Evolutionary conservation across 257 asterid genomes (phyloP), one percentile per base, ranked within the genome.

Genomic region (Fraxinus quadrangulata): DNA sequence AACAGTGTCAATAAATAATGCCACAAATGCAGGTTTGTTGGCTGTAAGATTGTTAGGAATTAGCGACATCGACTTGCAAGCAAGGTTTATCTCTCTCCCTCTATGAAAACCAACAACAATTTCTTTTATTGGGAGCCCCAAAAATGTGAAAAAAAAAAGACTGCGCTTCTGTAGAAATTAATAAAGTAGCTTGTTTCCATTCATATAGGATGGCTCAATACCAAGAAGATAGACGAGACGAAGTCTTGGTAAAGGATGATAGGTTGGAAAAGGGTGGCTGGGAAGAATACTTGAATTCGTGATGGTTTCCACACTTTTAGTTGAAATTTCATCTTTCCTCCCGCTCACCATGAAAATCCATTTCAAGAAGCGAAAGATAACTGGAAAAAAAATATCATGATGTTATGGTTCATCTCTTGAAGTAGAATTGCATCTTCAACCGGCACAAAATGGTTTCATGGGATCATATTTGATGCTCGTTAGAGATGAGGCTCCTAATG

Each of bases 1-100:
- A 33, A 95, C 99, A 2, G 94, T 95, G 10, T 97, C 97, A 21
- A 90, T 95, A 85, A 93, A 93, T 80, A 93, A 91, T 24, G 97
- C 99, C 70, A 95, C 98, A 40, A 95, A 95, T 85, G 98, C 99
- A n/a, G 99, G 93, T 77, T 75, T 93, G 70, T 85, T 95, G 72
- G 99, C 99, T 72, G 90, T 93, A 79, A 87, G 96, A 84, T 75
- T 93, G 78, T 82, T 95, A 75, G 99, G 99, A 72, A 85, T 89
- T 61, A 87, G 92, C 68, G 99, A 95, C 81, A 74, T 83, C 3
- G 88, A 87, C 37, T 82, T 93, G 82, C 97, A 93, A 83, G 85
- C 94, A 70, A 89, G 98, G 99, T 93, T 71, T 1, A 85, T 24
- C 23, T 54, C 40, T 75, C 80, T 49, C 70, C 42, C 68, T 67